Evolutionary conservation across 352 stramenopile genomes (phyloP), one percentile per base, ranked within the genome.

Genomic region (Phytophthora syringae): DNA sequence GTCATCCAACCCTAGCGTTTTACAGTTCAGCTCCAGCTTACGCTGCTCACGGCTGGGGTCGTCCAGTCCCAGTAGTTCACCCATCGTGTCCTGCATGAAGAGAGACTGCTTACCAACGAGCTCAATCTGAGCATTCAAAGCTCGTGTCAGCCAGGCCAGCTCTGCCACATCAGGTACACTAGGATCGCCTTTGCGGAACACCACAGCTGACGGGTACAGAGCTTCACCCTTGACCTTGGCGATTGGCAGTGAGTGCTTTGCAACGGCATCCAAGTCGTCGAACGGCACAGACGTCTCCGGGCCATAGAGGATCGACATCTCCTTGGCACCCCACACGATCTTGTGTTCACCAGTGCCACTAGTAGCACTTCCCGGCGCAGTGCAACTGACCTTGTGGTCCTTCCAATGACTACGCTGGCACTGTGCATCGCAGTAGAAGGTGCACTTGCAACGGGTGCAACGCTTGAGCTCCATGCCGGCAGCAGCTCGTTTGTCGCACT

Each of bases 391-490:
- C 64, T 93, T 93, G 74, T 95, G 85, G 51, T 92, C 85, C 50
- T 90, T 90, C 85, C 87, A 94, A 60, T 95, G 87, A 0, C 47
- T 60, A n/a, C 82, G 81, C 64, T 95, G 87, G 53, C 85, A 93
- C 44, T 77, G 63, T 3, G 77, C 82, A 27, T 86, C 78, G 53
- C 85, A 93, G 82, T 95, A 95, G 39, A 95, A 95, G 24, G 76
- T 84, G 67, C 82, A 95, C 63, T 93, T 87, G 76, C 87, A 95
- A 1, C 85, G 87, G 36, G 87, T 95, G 60, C 87, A 95, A 21
- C 84, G 84, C 58, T 90, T 93, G 0, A 95, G 73, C 56, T 95
- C 85, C 0, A 73, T 70, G 3, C 60, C 78, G 1, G 74, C 55
- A 5, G 64, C 72, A 4, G 84, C 84, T 40, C 89, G 90, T 65